phyloP scores from a whole-genome alignment of 2,329 filamentous ascomycete genomes.

The Beauveria rudraprayagi region DNA sequence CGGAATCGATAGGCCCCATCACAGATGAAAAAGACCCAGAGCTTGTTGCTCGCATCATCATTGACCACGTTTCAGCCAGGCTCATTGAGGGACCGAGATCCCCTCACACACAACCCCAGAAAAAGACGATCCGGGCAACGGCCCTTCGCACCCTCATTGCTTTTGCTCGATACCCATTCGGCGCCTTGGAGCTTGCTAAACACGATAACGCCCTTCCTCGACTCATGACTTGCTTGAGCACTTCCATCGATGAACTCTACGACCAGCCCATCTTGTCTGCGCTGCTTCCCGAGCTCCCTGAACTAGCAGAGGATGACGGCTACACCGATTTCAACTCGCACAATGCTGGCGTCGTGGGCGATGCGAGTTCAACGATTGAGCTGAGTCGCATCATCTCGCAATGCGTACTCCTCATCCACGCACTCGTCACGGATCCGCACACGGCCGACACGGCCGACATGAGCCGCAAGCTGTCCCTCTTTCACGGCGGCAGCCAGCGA shows the following conservation, averaged over 20 bases:
- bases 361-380: conserved; percentile 7
- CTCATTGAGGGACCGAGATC: conserved; percentile 47
- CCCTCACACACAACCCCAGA: conserved; percentile 29
- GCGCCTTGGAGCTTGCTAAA: conserved; percentile 55
- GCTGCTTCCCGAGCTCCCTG: not conserved
- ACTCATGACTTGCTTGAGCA: conserved; percentile 56
- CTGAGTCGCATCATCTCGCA: conserved; percentile 41
- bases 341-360: conserved; percentile 8
- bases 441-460: conserved; percentile 49
- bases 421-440: conserved; percentile 39
- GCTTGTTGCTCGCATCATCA: conserved; percentile 38
- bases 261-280: conserved; percentile 36
- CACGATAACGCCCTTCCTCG: conserved; percentile 66
- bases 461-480: conserved; percentile 59
- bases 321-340: not conserved
- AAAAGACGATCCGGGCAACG: conserved; percentile 36
- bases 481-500: conserved; percentile 69
- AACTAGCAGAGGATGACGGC: not conserved
- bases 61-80: conserved; percentile 56
- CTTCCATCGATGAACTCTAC: conserved; percentile 67
- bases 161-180: conserved; percentile 56
- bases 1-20: conserved; percentile 60
- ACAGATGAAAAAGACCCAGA: conserved; percentile 33
- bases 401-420: conserved; percentile 42
- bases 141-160: conserved; percentile 47